A percentile compares a stretch with the other conserved stretches of the same genome.
Evolutionary conservation across 768 basidiomycete species (phyloP).

Genomic region (Boletus rubescentipes): DNA sequence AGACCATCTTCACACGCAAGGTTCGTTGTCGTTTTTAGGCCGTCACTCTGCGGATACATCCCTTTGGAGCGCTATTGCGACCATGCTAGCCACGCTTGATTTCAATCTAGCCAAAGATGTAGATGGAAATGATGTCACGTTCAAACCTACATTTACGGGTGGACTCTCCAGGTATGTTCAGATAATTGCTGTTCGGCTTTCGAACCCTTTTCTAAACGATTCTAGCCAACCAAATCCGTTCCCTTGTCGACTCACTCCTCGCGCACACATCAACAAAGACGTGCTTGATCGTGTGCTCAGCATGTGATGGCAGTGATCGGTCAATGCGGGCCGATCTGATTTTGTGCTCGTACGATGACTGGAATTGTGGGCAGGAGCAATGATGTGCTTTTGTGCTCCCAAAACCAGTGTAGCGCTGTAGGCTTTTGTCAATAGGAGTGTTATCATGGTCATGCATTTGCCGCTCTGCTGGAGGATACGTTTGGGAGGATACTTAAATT

Average conservation of each 20-base stretch:
- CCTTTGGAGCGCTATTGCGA: neutral
- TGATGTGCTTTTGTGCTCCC: too few species aligned
- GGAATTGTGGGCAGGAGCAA: too few species aligned
- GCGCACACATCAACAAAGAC: neutral
- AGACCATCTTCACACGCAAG: neutral
- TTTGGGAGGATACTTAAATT: too few species aligned
- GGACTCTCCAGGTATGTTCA: neutral
- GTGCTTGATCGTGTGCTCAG: neutral
- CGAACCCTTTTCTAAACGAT: neutral
- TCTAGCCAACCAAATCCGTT: neutral
- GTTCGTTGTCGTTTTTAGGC: neutral
- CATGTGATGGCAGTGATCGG: too few species aligned
- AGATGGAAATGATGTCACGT: neutral
- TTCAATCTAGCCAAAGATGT: neutral
- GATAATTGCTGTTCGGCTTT: neutral
- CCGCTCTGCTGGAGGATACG: too few species aligned
- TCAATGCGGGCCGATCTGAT: too few species aligned
- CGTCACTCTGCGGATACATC: neutral
- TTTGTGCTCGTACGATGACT: too few species aligned
- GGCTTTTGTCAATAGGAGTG: too few species aligned
- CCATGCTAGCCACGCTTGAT: neutral
- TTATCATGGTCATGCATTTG: too few species aligned
- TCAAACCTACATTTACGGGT: neutral
- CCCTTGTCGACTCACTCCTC: neutral
- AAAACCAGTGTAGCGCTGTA: too few species aligned